Conservation (phyloP, 768 basidiomycete species). For the Boletus rubroflammeus region DNA sequence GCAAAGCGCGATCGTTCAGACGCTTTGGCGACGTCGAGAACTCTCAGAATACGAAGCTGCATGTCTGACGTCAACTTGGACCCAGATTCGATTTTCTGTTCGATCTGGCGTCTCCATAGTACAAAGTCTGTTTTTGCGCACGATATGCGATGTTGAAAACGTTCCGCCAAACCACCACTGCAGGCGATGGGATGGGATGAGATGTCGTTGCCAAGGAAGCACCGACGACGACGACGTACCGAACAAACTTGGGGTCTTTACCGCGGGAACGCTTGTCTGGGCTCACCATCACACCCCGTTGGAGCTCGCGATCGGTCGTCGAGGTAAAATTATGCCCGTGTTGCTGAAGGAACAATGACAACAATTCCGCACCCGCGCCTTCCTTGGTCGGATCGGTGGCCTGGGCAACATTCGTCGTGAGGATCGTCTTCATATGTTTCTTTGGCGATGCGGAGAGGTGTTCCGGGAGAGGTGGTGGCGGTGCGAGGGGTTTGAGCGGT, state of each 20-base stretch:
- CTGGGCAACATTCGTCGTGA: slow-evolving; percentile 48
- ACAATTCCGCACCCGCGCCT: slow-evolving; percentile 45
- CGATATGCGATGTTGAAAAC: slow-evolving; percentile 41
- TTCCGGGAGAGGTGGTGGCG: slow-evolving; percentile 31
- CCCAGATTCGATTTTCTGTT: slow-evolving; percentile 33
- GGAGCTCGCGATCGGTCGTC: slow-evolving; percentile 35
- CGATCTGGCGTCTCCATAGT: slow-evolving; percentile 53
- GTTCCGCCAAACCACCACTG: slow-evolving; percentile 58
- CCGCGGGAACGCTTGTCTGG: slow-evolving; percentile 50
- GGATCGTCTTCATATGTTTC: slow-evolving; percentile 46
- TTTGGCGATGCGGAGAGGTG: slow-evolving; percentile 19
- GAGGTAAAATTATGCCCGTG: slow-evolving; percentile 37
- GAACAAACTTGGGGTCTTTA: slow-evolving; percentile 43
- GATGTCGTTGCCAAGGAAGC: not conserved
- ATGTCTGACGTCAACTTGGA: slow-evolving; percentile 37
- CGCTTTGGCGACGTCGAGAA: slow-evolving; percentile 36
- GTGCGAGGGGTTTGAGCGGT: slow-evolving; percentile 25
- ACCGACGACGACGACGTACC: slow-evolving; percentile 35
- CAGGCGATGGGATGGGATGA: not conserved
- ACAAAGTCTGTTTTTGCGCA: slow-evolving; percentile 43
- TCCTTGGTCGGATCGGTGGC: slow-evolving; percentile 53
- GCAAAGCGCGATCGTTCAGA: slow-evolving; percentile 28
- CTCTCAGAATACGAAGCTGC: slow-evolving; percentile 40
- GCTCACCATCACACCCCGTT: slow-evolving; percentile 54
- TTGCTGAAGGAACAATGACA: slow-evolving; percentile 52